A percentile compares a stretch with the other conserved stretches of the same genome.
Conservation (phyloP, 2,329 filamentous ascomycete species). For the Incumbomyces lentus region DNA sequence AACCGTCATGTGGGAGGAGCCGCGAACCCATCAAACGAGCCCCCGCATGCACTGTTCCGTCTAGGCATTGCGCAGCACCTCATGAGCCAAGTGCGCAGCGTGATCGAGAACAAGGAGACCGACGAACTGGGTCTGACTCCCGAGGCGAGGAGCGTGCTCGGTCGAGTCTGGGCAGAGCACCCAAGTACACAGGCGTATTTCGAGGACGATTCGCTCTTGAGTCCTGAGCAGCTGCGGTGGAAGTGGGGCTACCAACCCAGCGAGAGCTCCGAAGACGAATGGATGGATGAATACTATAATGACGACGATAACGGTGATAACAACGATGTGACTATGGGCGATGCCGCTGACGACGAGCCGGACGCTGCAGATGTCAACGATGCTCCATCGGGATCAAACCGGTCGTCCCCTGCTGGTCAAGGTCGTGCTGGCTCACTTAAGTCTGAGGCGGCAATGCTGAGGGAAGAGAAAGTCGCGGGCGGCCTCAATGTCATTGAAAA, state of each 20-base stretch:
- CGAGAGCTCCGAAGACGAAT: neutral
- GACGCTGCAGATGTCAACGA: neutral
- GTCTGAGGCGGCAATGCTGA: too few relatives aligned
- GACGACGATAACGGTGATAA: neutral
- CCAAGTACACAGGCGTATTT: neutral
- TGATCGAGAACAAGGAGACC: constrained; percentile 3
- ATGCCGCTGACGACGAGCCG: neutral
- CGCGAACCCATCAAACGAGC: neutral
- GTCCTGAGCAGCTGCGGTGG: neutral
- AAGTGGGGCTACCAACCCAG: neutral
- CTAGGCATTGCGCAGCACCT: constrained; percentile 4
- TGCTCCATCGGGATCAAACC: neutral
- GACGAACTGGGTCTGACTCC: constrained; percentile 6
- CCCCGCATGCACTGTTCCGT: constrained; percentile 4
- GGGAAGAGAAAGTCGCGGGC: neutral
- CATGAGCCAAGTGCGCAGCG: neutral
- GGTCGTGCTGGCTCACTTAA: too few relatives aligned
- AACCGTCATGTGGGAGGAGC: too few relatives aligned
- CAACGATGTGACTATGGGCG: neutral
- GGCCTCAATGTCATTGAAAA: constrained; percentile 5
- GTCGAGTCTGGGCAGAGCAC: constrained; percentile 1
- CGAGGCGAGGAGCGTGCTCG: constrained; percentile 4
- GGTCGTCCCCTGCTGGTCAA: too few relatives aligned
- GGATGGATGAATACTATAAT: too few relatives aligned
- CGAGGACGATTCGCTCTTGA: neutral